Evolutionary conservation across 2,329 filamentous ascomycete genomes (phyloP).

Genomic region (Monosporascus sp.): DNA sequence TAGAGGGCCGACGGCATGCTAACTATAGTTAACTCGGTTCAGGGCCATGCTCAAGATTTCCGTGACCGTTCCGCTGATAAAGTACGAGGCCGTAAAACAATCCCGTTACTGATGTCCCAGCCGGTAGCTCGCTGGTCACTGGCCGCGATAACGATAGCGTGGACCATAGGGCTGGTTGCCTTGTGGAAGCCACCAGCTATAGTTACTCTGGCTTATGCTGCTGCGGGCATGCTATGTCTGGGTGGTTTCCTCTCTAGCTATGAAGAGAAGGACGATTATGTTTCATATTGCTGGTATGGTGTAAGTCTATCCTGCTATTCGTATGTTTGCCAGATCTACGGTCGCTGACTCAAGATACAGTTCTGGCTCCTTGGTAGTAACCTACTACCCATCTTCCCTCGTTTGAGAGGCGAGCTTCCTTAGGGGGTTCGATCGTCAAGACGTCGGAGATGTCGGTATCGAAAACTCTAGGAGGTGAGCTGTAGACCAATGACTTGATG

Average conservation of each 20-base stretch:
- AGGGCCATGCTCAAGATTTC: not conserved
- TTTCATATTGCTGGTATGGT: not conserved
- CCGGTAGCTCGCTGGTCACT: not conserved
- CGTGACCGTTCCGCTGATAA: not conserved
- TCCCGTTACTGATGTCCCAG: not conserved
- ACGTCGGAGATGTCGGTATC: no score
- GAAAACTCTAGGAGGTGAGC: no score
- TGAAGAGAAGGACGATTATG: not conserved
- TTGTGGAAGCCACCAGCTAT: not conserved
- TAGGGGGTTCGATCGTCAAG: no score
- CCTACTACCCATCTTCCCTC: not conserved
- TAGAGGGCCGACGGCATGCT: not conserved
- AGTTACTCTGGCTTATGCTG: not conserved
- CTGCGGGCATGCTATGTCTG: not conserved
- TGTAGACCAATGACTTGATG: no score
- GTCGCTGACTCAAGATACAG: not conserved
- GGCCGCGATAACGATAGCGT: not conserved
- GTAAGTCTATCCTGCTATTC: not conserved
- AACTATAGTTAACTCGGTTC: not conserved
- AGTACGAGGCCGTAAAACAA: not conserved
- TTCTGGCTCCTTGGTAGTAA: not conserved
- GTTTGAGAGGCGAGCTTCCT: not conserved
- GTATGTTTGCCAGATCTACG: not conserved
- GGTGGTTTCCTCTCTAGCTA: not conserved
- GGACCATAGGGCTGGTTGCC: not conserved